Conservation (phyloP, 1,284 basidiomycete genomes). For the Puccinia coronata region DNA sequence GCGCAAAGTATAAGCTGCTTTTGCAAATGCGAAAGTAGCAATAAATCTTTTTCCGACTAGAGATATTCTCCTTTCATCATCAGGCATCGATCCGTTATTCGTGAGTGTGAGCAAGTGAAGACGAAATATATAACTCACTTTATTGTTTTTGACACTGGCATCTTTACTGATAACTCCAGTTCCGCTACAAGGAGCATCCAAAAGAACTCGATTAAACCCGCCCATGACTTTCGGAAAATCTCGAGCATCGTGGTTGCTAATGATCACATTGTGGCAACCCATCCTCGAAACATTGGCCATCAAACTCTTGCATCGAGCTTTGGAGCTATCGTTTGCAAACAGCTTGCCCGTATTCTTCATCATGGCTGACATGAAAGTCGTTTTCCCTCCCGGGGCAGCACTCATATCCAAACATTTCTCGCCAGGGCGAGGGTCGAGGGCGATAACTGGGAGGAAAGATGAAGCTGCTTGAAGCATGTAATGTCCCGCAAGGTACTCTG, state of each 20-base stretch:
- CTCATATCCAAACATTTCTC: conserved; percentile 98
- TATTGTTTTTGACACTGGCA: conserved; percentile 95
- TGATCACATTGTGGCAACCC: conserved; percentile 96
- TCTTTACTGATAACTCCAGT: conserved; percentile 99
- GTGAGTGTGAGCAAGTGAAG: neutral
- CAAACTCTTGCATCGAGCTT: conserved; percentile 90
- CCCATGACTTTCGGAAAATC: conserved; percentile 99
- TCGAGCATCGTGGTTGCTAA: conserved; percentile 95
- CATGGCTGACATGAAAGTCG: conserved; percentile 91
- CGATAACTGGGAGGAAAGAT: conserved; percentile 98
- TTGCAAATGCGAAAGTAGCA: conserved; percentile 90
- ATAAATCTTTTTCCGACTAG: conserved; percentile 87
- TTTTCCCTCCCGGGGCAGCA: conserved; percentile 95
- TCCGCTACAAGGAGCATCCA: conserved; percentile 97
- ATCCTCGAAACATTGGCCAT: conserved; percentile 95
- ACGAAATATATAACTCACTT: conserved; percentile 58
- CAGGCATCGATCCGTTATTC: neutral
- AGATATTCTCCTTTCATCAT: neutral
- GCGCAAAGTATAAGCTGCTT: conserved; percentile 98
- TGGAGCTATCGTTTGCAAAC: conserved; percentile 98
- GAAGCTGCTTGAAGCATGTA: conserved; percentile 99
- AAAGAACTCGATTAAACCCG: conserved; percentile 91
- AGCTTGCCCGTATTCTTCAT: conserved; percentile 96
- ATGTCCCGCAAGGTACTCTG: conserved; percentile 97
- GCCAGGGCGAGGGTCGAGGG: conserved; percentile 85